These are phyloP conservation scores for Deinandra increscens DNA, from an alignment of 129 eudicot species.

Conservation along the genomic window DNA sequence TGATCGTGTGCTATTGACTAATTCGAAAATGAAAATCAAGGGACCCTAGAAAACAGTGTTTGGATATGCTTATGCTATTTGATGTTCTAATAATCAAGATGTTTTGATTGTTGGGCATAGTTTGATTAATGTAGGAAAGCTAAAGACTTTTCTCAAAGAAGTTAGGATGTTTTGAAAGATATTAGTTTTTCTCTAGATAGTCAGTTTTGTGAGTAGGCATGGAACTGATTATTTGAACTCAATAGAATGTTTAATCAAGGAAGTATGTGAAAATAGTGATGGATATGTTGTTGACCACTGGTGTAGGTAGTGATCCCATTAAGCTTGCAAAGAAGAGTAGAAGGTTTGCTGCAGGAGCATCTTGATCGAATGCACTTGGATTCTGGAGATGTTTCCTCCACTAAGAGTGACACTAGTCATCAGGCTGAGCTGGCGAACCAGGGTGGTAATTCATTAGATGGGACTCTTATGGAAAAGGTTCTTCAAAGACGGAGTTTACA, in stretches of 20 bases:
- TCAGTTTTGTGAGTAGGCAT: neutral
- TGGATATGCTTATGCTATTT: conserved; percentile 8
- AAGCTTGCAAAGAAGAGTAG: conserved; percentile 95
- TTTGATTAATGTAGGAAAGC: neutral
- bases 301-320: conserved; percentile 86
- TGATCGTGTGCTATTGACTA: neutral
- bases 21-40: neutral
- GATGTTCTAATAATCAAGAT: neutral
- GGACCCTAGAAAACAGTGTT: neutral
- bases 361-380: conserved; percentile 63
- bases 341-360: conserved; percentile 91
- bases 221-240: neutral
- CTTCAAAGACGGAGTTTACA: conserved; percentile 91
- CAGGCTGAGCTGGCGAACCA: conserved; percentile 40
- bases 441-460: conserved; percentile 61
- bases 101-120: neutral
- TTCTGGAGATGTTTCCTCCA: conserved; percentile 31
- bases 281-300: conserved; percentile 21
- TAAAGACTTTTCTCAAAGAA: neutral
- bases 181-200: neutral
- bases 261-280: conserved; percentile 19
- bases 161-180: neutral
- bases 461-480: conserved; percentile 90
- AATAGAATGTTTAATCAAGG: conserved; percentile 8
- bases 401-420: conserved; percentile 26